Evolutionary conservation across 2,329 filamentous ascomycete species (phyloP), one percentile per base, ranked within the genome.

Genomic region (Stagonosporopsis tanaceti): DNA sequence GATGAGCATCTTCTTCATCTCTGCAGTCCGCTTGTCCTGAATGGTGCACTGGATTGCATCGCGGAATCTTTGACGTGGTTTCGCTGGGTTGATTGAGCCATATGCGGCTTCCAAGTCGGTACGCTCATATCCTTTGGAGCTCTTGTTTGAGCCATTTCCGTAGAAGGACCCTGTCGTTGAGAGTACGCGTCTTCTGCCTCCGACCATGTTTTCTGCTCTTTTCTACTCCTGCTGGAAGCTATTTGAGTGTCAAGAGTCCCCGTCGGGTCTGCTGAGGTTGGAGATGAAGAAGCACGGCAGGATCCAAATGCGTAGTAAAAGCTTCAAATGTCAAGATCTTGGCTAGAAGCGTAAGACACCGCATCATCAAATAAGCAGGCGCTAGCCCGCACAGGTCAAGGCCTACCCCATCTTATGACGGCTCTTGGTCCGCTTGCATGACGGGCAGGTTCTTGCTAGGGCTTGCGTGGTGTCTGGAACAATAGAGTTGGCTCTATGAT

Each of bases 1-100:
- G 25, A 82, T 73, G 9, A 85, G 70, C 60, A 79, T 75, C 50
- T 78, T 75, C 69, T 85, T 85, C 66, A 85, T 70, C 20, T 81
- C 75, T 14, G 76, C 72, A 24, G 80, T 75, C 25, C 78, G 77
- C 39, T 77, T 71, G 55, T 81, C 76, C 54, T 80, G 78, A 27
- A 84, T 66, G 2, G 79, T 81, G 14, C 77, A 76, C 25, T 78
- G 73, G 22, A 80, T 78, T 0, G 78, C 79, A 72, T 85, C 83
- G 42, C 76, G 77, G 65, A 84, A 85, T 12, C 66, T 60, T 38
- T 67, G 47, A 27, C 62, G 60, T 7, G 67, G 62, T 4, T 46
- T 60, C n/a, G 59, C 20, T 2, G 58, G 52, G 12, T 66, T 57
- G 27, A 60, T 63, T 7, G 61, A 40, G 25, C 67, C 68, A 45